A percentile compares a stretch with the other conserved stretches of the same genome.
Evolutionary conservation across 495 filamentous ascomycete species (phyloP).

Genomic region (Penicillium subrubescens): DNA sequence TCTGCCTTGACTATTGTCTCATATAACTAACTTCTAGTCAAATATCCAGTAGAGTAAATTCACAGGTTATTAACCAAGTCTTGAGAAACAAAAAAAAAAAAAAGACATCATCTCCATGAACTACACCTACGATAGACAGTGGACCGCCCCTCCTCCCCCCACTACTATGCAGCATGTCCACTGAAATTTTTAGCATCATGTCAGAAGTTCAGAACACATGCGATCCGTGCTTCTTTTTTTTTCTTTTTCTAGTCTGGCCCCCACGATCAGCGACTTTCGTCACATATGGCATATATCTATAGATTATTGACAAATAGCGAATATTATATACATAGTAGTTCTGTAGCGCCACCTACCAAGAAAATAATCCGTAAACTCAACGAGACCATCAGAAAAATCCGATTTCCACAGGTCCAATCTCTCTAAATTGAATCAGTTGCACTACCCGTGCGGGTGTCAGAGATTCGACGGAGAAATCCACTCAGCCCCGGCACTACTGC

Average conservation of each 20-base stretch:
- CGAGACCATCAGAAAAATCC: neutral
- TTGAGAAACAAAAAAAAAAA: too few relatives aligned
- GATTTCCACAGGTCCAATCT: neutral
- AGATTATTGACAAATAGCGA: too few relatives aligned
- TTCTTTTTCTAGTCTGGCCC: neutral
- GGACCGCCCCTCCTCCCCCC: neutral
- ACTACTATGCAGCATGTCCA: neutral
- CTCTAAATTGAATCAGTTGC: neutral
- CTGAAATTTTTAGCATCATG: neutral
- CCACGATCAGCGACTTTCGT: neutral
- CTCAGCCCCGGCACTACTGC: conserved; percentile 1
- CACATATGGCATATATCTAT: neutral
- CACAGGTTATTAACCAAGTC: too few relatives aligned
- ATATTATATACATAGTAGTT: too few relatives aligned
- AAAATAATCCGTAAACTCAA: neutral
- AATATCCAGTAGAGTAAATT: neutral
- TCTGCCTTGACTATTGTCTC: neutral
- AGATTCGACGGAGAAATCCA: neutral
- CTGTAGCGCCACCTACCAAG: neutral
- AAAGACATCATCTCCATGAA: neutral
- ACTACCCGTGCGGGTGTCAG: neutral
- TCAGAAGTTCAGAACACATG: neutral
- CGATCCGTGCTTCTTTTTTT: neutral
- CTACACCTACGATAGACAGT: neutral
- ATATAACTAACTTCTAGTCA: too few relatives aligned